Conservation (phyloP, 106 monocot genomes). For the Allium cepa region DNA sequence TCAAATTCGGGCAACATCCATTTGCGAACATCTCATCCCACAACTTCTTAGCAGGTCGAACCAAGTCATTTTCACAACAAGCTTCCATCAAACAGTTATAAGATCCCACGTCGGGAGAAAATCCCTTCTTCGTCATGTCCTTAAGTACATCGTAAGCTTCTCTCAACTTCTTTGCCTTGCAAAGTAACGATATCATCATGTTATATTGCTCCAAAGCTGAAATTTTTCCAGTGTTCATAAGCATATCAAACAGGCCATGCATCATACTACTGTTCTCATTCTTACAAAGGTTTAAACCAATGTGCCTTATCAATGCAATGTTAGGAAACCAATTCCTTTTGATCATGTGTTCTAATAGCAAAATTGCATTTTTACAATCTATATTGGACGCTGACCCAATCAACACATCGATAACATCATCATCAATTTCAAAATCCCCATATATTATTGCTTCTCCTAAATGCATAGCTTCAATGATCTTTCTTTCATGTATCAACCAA, state of each 20-base stretch:
- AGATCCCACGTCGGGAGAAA: conserved; percentile 41
- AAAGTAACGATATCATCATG: conserved; percentile 54
- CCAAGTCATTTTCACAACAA: conserved; percentile 58
- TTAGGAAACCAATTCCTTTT: conserved; percentile 40
- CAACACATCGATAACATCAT: conserved; percentile 55
- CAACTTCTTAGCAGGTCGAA: conserved; percentile 86
- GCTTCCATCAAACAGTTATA: conserved; percentile 84
- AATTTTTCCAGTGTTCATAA: conserved; percentile 52
- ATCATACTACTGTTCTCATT: conserved; percentile 39
- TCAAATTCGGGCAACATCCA: conserved; percentile 55
- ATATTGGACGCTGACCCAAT: conserved; percentile 46
- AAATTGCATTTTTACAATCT: conserved; percentile 39
- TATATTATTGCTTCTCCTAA: conserved; percentile 58
- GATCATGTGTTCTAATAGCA: conserved; percentile 58
- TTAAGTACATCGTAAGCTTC: conserved; percentile 82
- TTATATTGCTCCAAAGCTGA: conserved; percentile 31
- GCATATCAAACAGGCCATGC: conserved; percentile 39
- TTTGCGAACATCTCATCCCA: conserved; percentile 97
- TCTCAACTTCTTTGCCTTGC: conserved; percentile 54
- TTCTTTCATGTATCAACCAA: conserved; percentile 42
- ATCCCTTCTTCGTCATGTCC: conserved; percentile 68
- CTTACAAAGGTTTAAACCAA: conserved; percentile 39
- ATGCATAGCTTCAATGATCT: conserved; percentile 40
- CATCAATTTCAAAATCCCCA: conserved; percentile 74
- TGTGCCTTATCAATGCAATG: conserved; percentile 22